A percentile compares a stretch with the other conserved stretches of the same genome.
Conservation (phyloP, 2,329 filamentous ascomycete genomes). For the Microcyclospora pomicola region DNA sequence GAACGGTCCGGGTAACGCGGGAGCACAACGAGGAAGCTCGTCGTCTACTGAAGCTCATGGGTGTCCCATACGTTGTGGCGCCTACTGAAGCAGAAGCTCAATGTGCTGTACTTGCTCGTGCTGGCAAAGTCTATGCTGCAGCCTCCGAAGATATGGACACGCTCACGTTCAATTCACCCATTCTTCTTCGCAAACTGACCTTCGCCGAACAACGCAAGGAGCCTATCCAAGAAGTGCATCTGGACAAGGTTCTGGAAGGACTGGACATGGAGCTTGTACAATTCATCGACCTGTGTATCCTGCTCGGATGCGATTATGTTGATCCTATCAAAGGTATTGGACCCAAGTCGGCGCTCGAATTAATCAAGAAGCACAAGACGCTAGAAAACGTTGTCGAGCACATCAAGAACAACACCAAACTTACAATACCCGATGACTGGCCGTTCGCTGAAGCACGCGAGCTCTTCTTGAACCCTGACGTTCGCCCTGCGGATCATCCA, state of each 20-base stretch:
- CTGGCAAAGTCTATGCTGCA: conserved; percentile 90
- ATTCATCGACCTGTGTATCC: conserved; percentile 96
- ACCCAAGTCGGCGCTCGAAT: conserved; percentile 77
- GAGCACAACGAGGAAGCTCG: conserved; percentile 97
- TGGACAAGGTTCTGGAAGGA: conserved; percentile 76
- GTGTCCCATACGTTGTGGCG: conserved; percentile 84
- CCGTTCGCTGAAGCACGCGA: conserved; percentile 83
- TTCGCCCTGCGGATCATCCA: conserved; percentile 66
- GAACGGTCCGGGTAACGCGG: conserved; percentile 86
- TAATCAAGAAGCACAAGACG: conserved; percentile 82
- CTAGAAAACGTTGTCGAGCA: conserved; percentile 77
- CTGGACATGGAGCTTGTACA: conserved; percentile 73
- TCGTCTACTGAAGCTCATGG: conserved; percentile 82
- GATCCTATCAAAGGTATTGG: conserved; percentile 93
- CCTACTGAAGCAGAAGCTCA: conserved; percentile 96
- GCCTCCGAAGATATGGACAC: conserved; percentile 99
- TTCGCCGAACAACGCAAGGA: conserved; percentile 97
- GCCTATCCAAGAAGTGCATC: conserved; percentile 86
- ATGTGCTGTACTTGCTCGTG: conserved; percentile 76
- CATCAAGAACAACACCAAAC: conserved; percentile 68
- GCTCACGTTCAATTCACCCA: conserved; percentile 83
- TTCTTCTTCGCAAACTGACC: conserved; percentile 81
- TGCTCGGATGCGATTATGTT: conserved; percentile 94
- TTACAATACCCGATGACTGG: conserved; percentile 87
- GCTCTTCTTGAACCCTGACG: conserved; percentile 84